Percentiles rank a stretch among this genome's conserved stretches.
phyloP scores from a whole-genome alignment of 1,139 yeast species.

The Hanseniaspora uvarum region DNA sequence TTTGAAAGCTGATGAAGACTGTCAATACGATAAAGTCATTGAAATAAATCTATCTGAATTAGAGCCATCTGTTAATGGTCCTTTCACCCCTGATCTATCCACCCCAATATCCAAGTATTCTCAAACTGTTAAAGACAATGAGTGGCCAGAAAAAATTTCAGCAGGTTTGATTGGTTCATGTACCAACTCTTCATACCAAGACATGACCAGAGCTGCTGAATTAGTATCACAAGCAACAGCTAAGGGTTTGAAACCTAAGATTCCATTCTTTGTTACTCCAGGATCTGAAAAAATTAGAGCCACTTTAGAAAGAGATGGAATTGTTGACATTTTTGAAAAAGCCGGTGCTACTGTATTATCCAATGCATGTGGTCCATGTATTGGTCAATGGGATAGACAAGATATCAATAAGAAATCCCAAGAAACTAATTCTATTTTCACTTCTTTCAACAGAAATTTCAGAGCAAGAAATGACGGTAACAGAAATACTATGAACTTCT shows the following conservation, averaged over 20 bases:
- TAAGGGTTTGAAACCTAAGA: conserved; percentile 82
- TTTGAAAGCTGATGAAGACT: conserved; percentile 69
- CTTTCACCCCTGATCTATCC: conserved; percentile 88
- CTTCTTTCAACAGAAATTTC: conserved; percentile 94
- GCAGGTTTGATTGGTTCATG: conserved; percentile 97
- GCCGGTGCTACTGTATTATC: conserved; percentile 88
- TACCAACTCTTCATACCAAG: conserved; percentile 95
- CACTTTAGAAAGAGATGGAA: conserved; percentile 89
- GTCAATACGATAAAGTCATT: conserved; percentile 71
- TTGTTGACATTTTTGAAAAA: conserved; percentile 63
- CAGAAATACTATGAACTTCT: conserved; percentile 90
- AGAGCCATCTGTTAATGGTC: conserved; percentile 90
- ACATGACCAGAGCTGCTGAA: conserved; percentile 90
- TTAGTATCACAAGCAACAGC: conserved; percentile 73
- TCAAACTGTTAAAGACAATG: conserved; percentile 48
- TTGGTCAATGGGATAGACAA: conserved; percentile 94
- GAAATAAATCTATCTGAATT: conserved; percentile 65
- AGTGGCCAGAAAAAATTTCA: conserved; percentile 71
- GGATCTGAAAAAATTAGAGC: conserved; percentile 99
- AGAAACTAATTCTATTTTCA: conserved; percentile 72
- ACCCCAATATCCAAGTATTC: conserved; percentile 73
- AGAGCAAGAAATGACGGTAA: conserved; percentile 96
- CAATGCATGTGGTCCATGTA: conserved; percentile 98
- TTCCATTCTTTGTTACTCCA: conserved; percentile 89
- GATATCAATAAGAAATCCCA: conserved; percentile 55